Evolutionary conservation across 495 filamentous ascomycete species (phyloP), one percentile per base, ranked within the genome.

Genomic region (Podospora tetraspora): DNA sequence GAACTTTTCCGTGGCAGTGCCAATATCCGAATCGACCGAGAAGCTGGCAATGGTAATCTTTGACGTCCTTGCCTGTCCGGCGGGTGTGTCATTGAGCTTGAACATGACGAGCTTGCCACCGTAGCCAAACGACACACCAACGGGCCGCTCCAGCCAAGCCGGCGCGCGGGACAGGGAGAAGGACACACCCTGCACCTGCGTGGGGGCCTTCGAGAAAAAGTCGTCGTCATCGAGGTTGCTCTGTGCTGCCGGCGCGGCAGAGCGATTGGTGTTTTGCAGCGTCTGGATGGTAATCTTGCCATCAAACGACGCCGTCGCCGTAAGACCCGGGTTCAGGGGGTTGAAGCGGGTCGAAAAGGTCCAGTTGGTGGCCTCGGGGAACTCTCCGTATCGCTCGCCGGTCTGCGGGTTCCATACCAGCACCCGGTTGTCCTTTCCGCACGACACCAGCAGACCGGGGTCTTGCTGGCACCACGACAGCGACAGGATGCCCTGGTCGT

Each of bases 311-410:
- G 96, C 96, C 11, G 94, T 97, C 7, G 95, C 95, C 27, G 94
- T 89, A 67, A 97, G 85, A 71, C 87, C 90, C 7, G 95, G 96
- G 78, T 98, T 96, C 71, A 91, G 87, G 22, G 96, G 95, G 77
- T 97, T 93, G 87, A 94, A 99, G 71, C 89, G 87, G 7, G 95
- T 97, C 77, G 93, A 88, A 83, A 98, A 99, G 2, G 93, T 96
- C 95, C 96, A 98, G 78, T 98, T 98, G 52, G 94, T 97, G 66
- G 96, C 96, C 70, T 97, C 91, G 13, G 94, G 92, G 78, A 97
- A 97, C 79, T 98, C 94, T 67, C 96, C 95, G 60, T 92, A 91
- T 6, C 84, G 81, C 74, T 92, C 87, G 59, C 94, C 94, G 6
- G 89, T 96, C 72, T 95, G 92, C 1, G 96, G 91, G 78, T 97